Evolutionary conservation across 148 eudicot species (phyloP), one percentile per base, ranked within the genome.

Genomic region (Vaccinium macrocarpon): DNA sequence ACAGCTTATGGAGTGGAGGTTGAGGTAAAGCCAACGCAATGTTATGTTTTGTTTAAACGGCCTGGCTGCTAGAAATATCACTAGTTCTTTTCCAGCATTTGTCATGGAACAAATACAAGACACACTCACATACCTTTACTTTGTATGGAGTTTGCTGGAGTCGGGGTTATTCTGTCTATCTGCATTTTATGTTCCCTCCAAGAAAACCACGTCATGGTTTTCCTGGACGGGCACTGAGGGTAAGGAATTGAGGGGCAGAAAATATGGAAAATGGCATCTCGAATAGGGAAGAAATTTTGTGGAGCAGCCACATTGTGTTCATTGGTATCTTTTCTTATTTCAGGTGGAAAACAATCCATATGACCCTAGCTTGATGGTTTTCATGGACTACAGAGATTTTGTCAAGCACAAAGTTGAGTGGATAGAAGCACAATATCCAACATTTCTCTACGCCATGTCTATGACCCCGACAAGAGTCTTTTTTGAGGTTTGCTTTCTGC

Each of bases 1-100:
- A 96, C 99, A 87, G 99, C 99, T 89, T 96, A 95, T 87, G 99
- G 99, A 8, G 85, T 96, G 74, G 99, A 96, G 84, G 99, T 95
- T 80, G 99, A 96, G 99, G 99, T 96, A 91, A 80, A 88, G 25
- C 73, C 56, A 53, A 50, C 59, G 5, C 4, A 55, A 32, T 38
- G 19, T 78, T 51, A 38, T 38, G 18, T 59, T 78, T 78, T 84
- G 23, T 49, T 32, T 53, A 11, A 38, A 80, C 53, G 4, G 1
- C 42, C 32, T 2, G 8, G 1, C 49, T 35, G 23, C 35, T 79
- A 8, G 15, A 35, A 35, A 35, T 15, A 79, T 35, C 16, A 29
- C 32, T 57, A 35, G 82, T 16, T 35, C 81, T 78, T 79, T 79
- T 79, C 32, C 19, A 78, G 62, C 62, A 25, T 78, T 78, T 78